Evolutionary conservation across 2,329 filamentous ascomycete genomes (phyloP), one percentile per base, ranked within the genome.

Genomic region (Phaeophleospora eucalypticola): DNA sequence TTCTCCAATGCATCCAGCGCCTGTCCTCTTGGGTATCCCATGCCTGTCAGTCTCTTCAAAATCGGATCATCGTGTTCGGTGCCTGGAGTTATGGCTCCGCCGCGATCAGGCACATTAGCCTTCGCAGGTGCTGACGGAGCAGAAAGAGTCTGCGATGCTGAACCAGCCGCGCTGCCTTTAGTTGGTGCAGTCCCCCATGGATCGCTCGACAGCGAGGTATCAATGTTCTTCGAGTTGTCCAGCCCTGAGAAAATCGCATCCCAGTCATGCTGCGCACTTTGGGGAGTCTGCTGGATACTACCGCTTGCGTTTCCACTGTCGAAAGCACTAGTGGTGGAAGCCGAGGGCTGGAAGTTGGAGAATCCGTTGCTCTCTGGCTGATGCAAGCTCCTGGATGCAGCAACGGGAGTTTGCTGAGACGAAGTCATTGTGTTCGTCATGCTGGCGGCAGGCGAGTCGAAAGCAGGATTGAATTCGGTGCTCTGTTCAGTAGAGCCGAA

Each of bases 51-150:
- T 58, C 89, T 84, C 74, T 95, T 94, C 57, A 97, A 71, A 46
- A 95, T 91, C 7, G 89, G 86, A 64, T 97, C 91, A 63, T 97
- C 91, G 61, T 94, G 87, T 61, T 86, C 86, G 3, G 86, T 86
- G 16, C 83, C 81, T 43, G 82, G 79, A 36, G 82, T 86, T 41
- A 91, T 71, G 4, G 86, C 84, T 58, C 87, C 79, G 4, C 85
- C 87, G 43, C 51, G 38, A 19, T 53, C 42, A 27, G 48, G 43
- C 14, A 37, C 10, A 17, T 39, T 45, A 3, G 35, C 20, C 8
- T 32, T 34, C 7, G 34, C 33, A 57, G 60, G 12, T 46, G 45
- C 17, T 40, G 49, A 38, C 41, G 42, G 36, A 51, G 45, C 46
- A 32, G 51, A 29, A 52, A 44, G 51, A 53, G 53, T 37, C 53